Percentiles rank a stretch among this genome's conserved stretches.
Conservation (phyloP, 73 alveolate species). For the Tetrahymena thermophila region DNA sequence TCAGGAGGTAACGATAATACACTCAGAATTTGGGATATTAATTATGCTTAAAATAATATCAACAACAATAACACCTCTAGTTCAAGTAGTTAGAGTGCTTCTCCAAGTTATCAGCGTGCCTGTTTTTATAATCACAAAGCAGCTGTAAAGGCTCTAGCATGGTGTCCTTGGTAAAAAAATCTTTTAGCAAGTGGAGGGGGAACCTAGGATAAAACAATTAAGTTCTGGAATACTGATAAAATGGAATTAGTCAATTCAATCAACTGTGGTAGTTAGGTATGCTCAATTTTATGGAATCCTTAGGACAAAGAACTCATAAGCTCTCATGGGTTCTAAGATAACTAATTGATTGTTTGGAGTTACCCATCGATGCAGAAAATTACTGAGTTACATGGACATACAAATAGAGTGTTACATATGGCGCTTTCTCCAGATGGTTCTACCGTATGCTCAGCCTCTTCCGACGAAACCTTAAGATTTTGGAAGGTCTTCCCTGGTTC, state of each 20-base stretch:
- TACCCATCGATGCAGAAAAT: constrained; percentile 87
- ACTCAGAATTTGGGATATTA: constrained; percentile 76
- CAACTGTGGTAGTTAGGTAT: constrained; percentile 92
- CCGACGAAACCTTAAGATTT: constrained; percentile 99
- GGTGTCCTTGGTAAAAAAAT: constrained; percentile 96
- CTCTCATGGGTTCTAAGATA: constrained; percentile 90
- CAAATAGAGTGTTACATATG: constrained; percentile 77
- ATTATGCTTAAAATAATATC: constrained; percentile 31
- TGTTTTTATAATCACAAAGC: constrained; percentile 87
- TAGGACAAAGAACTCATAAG: constrained; percentile 78
- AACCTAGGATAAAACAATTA: constrained; percentile 86
- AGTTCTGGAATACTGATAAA: constrained; percentile 91
- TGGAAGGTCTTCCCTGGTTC: constrained; percentile 61
- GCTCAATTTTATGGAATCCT: constrained; percentile 77
- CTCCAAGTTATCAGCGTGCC: constrained; percentile 46
- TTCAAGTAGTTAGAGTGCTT: not conserved
- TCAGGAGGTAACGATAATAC: constrained; percentile 92
- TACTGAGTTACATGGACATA: constrained; percentile 95
- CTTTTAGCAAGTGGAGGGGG: constrained; percentile 99
- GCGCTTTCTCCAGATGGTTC: constrained; percentile 98
- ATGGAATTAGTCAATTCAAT: constrained; percentile 54
- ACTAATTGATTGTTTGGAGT: constrained; percentile 92
- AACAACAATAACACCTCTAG: constrained; percentile 1
- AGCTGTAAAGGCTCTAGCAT: constrained; percentile 98
- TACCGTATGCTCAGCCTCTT: constrained; percentile 93